Evolutionary conservation across 441 rosid genomes (phyloP), one percentile per base, ranked within the genome.

Genomic region (Cnidoscolus chayamansa): DNA sequence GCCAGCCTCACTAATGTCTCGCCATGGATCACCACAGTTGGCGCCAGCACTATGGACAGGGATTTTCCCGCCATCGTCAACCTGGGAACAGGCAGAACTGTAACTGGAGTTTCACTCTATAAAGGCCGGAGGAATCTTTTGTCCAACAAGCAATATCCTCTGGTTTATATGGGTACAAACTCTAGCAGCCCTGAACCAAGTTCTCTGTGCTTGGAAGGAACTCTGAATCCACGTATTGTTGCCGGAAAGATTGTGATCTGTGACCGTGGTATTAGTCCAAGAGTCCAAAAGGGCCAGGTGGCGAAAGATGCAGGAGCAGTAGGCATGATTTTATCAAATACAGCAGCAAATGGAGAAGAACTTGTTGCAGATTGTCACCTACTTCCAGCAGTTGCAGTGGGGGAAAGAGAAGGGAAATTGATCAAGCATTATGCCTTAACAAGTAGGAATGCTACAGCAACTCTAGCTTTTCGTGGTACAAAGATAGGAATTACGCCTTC

Each of bases 11-110:
- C 88, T 2, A 94, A 94, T 76, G 85, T 90, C 11, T 91, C 98
- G n/a, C 97, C 97, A 10, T 94, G 98, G 98, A 82, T 89, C 45
- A 35, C 90, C 67, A 90, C 97, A 2, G 97, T 94, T 0, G 97
- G 95, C 40, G 98, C 98, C 0, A 87, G 94, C 8, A 88, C 94
- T 0, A 72, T 90, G 49, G 97, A 94, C 60, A 81, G 98, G 65
- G 92, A 92, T 72, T 94, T 91, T 65, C 83, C 92, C 0, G 88
- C 97, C 10, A 81, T 81, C 75, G 92, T 78, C 0, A 76, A 80
- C 71, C 84, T 93, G n/a, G 97, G 97, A 10, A 85, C 86, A 7
- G 90, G 88, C 0, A 85, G 86, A 72, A 73, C 77, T 60, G 51
- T 83, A 7, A 70, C 69, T 1, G 98, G 97, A 5, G 97, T 85